A percentile compares a stretch with the other conserved stretches of the same genome.
Conservation (phyloP, 2,329 filamentous ascomycete genomes). For the Trichophyton verrucosum region DNA sequence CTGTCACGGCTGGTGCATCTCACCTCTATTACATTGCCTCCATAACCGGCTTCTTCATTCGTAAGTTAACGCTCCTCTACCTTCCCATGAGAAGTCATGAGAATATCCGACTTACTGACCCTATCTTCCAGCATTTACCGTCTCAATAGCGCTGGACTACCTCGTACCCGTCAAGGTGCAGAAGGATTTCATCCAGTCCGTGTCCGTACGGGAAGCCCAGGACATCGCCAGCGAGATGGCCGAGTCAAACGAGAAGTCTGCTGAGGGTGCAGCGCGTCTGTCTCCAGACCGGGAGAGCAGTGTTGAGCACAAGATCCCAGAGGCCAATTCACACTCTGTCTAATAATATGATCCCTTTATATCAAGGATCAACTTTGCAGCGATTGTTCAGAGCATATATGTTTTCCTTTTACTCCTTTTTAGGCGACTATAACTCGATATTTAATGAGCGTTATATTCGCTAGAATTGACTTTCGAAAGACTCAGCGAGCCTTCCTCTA, state of each 20-base stretch:
- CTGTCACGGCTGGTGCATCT: conserved; percentile 20
- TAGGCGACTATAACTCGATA: not conserved
- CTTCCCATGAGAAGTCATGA: not conserved
- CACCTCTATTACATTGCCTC: conserved; percentile 33
- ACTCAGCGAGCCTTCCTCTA: not conserved
- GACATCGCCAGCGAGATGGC: not conserved
- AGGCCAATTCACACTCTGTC: not conserved
- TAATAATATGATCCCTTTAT: not conserved
- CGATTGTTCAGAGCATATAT: not conserved
- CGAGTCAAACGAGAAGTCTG: not conserved
- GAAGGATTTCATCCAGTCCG: not conserved
- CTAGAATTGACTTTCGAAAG: not conserved
- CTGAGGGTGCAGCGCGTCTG: not conserved
- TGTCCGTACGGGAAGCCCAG: not conserved
- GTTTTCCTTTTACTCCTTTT: not conserved
- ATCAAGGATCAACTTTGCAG: not conserved
- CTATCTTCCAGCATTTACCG: not conserved
- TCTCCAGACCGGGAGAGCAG: not conserved
- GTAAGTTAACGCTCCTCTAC: conserved; percentile 8
- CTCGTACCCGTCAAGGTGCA: not conserved
- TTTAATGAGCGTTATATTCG: not conserved
- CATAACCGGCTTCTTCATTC: conserved; percentile 30
- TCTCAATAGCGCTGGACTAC: not conserved
- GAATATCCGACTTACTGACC: not conserved
- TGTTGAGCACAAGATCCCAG: not conserved